Evolutionary conservation across 2,329 filamentous ascomycete genomes (phyloP), one percentile per base, ranked within the genome.

Genomic region (Sordariomycetes sp.): DNA sequence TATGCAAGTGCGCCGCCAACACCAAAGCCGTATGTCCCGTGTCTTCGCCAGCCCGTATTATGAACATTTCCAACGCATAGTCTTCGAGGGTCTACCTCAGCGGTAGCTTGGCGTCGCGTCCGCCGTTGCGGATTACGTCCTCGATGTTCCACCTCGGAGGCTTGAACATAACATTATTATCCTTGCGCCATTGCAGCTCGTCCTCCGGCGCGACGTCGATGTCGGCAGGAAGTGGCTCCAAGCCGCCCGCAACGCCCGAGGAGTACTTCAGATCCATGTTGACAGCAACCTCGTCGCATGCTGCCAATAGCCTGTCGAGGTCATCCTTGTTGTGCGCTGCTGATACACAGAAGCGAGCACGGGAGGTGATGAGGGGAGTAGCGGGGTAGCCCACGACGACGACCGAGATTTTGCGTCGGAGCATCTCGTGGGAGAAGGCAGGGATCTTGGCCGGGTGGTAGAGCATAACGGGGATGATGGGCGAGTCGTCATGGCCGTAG

Each of bases 361-460:
- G 83, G 15, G 90, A 95, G 41, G 85, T 93, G 47, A 96, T 93
- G 30, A 98, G 74, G 2, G 92, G 92, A 3, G 92, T 98, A 8
- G 90, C 92, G 6, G 92, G 92, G 55, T 98, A 98, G 34, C 90
- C 92, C 41, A 98, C 92, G 30, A 98, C 86, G 25, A 98, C 92
- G 33, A 96, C 86, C 0, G 90, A 92, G 47, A 98, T 96, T 61
- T 95, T 96, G 53, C 92, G 86, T 64, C 85, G 86, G 40, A 96
- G 75, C 92, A 98, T 96, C 59, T 96, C 92, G 55, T 94, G 92
- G 32, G 87, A 95, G 61, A 98, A 98, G 39, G 92, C 90, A 5
- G 90, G 85, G 71, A 98, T 95, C 66, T 98, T 98, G 49, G 86
- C 92, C n/a, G 92, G 92, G 63, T 96, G 86, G 70, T 95, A 98